Conservation (phyloP, 1,284 basidiomycete species). For the Trichosporon sp. region DNA sequence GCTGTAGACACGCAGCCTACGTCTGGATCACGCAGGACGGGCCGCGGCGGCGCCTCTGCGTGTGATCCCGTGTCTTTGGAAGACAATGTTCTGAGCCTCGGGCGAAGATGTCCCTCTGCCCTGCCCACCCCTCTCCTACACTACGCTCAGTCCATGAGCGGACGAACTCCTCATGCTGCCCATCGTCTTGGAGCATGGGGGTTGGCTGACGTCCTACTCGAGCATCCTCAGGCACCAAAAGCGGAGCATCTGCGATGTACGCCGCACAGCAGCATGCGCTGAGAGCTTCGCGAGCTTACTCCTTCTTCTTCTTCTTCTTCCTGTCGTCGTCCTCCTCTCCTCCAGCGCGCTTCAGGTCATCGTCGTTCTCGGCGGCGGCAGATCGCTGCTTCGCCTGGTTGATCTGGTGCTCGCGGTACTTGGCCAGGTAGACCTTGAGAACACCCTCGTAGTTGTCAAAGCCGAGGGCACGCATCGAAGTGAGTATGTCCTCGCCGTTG, state of each 20-base stretch:
- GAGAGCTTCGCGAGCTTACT: not conserved
- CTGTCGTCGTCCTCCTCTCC: slow-evolving; percentile 16
- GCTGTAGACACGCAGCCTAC: not conserved
- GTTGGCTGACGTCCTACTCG: too few relatives aligned
- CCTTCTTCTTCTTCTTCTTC: slow-evolving; percentile 17
- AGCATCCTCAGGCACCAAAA: too few relatives aligned
- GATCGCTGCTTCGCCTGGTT: slow-evolving; percentile 20
- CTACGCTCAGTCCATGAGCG: too few relatives aligned
- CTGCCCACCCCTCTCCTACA: too few relatives aligned
- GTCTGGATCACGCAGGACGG: not conserved
- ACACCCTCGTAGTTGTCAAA: slow-evolving; percentile 84
- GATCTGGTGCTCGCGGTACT: slow-evolving; percentile 60
- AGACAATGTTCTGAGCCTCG: too few relatives aligned
- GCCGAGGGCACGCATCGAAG: slow-evolving; percentile 81
- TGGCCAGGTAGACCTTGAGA: slow-evolving; percentile 91
- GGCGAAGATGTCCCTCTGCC: too few relatives aligned
- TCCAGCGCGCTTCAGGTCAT: slow-evolving; percentile 21
- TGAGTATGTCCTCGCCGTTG: slow-evolving; percentile 86
- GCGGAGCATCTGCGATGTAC: too few relatives aligned
- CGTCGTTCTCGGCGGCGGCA: slow-evolving; percentile 14
- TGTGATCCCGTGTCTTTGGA: not conserved
- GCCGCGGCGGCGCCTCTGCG: not conserved
- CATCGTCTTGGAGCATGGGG: too few relatives aligned
- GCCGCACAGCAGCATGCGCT: too few relatives aligned
- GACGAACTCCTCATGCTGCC: too few relatives aligned